phyloP scores from a whole-genome alignment of 1,284 basidiomycete species.

The Sporisorium exsertum region DNA sequence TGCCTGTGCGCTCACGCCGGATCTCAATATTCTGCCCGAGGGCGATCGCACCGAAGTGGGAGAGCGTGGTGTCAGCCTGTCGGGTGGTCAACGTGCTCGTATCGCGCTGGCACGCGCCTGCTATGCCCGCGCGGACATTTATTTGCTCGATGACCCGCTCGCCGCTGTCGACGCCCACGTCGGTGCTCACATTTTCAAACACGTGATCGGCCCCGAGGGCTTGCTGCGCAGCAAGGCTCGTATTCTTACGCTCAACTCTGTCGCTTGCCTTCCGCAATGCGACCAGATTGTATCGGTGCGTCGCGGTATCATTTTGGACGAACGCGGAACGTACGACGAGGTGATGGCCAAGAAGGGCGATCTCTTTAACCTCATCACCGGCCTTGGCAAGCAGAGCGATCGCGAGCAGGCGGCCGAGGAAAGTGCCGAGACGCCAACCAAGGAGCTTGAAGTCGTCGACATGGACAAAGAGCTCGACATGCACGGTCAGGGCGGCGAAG shows the following conservation, averaged over 20 bases:
- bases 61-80: slow-evolving; percentile 73
- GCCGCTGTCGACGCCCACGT: slow-evolving; percentile 73
- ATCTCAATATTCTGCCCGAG: slow-evolving; percentile 79
- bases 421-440: slow-evolving; percentile 30
- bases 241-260: slow-evolving; percentile 69
- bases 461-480: slow-evolving; percentile 50
- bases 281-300: slow-evolving; percentile 80
- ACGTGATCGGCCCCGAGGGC: slow-evolving; percentile 60
- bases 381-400: slow-evolving; percentile 68
- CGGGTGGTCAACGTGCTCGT: slow-evolving; percentile 76
- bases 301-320: slow-evolving; percentile 75
- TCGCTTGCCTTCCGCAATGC: slow-evolving; percentile 74
- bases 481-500: slow-evolving; percentile 50
- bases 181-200: slow-evolving; percentile 67
- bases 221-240: slow-evolving; percentile 61
- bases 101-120: slow-evolving; percentile 80
- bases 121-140: slow-evolving; percentile 78
- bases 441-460: slow-evolving; percentile 45
- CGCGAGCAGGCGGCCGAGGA: slow-evolving; percentile 48
- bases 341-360: slow-evolving; percentile 74
- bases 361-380: slow-evolving; percentile 73
- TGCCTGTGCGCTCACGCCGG: slow-evolving; percentile 70
- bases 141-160: slow-evolving; percentile 79
- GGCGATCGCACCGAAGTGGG: slow-evolving; percentile 77
- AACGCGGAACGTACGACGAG: slow-evolving; percentile 76